Evolutionary conservation across 2,329 filamentous ascomycete species (phyloP), one percentile per base, ranked within the genome.

Genomic region (Graphilbum ipis-grandicollis): DNA sequence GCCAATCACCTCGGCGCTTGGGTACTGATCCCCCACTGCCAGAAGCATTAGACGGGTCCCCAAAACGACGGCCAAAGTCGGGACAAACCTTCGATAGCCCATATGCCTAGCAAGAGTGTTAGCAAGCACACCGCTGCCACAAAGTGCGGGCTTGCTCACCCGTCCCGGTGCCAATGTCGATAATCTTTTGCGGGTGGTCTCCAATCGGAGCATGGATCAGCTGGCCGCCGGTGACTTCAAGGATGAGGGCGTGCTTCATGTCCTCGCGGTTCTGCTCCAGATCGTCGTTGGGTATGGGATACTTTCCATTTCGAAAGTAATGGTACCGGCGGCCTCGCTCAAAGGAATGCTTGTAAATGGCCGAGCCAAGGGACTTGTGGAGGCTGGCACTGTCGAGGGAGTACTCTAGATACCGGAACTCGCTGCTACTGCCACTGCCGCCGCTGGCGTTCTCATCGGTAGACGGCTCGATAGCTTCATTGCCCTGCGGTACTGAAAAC

Each of bases 21-120:
- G 41, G 19, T 34, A 41, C 23, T 22, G 17, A 17, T 43, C 41
- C 2, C 39, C 41, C 3, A 39, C 37, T 35, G 25, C 17, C 2
- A 10, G 13, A 19, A 9, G 19, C n/a, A n/a, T n/a, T n/a, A n/a
- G n/a, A n/a, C n/a, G n/a, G n/a, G n/a, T n/a, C n/a, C n/a, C n/a
- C n/a, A n/a, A n/a, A n/a, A n/a, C n/a, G n/a, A n/a, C n/a, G n/a
- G n/a, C n/a, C n/a, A n/a, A n/a, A n/a, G n/a, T n/a, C n/a, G 6
- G 13, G 21, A 9, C 38, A 10, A 10, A 35, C 35, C 21, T 22
- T 38, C 59, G 33, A 72, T 62, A 1, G 66, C 40, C 40, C 40
- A 42, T 9, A 39, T 39, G 7, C 37, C 36, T 38, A 14, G 9
- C 15, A 19, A 23, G 19, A 18, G 5, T 5, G 15, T 15, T 31